phyloP scores from a whole-genome alignment of 805 yeast genomes.

The Pichia gijzeniarum region DNA sequence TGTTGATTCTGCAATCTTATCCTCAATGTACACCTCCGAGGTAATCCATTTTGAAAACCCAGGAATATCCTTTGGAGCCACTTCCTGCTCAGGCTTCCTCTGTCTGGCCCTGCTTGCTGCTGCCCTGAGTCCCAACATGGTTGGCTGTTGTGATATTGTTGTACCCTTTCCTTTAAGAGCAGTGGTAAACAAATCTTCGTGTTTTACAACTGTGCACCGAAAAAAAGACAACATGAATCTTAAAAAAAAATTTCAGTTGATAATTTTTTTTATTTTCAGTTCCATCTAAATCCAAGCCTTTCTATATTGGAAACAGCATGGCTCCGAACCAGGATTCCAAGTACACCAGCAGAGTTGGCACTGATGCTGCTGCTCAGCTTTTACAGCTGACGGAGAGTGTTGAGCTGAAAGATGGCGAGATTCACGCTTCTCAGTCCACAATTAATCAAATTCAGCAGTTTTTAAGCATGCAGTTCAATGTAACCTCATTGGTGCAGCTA shows the following conservation, averaged over 20 bases:
- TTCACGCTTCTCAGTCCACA: background rate
- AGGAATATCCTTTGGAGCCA: conserved; percentile 17
- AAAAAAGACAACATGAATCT: background rate
- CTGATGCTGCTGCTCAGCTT: conserved; percentile 14
- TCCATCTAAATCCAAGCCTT: too few relatives aligned
- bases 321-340: background rate
- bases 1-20: conserved; percentile 20
- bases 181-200: background rate
- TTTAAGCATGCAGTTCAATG: conserved; percentile 26
- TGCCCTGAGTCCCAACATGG: conserved; percentile 29
- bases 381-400: conserved; percentile 14
- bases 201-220: conserved; percentile 1
- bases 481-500: conserved; percentile 30
- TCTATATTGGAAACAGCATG: background rate
- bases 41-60: conserved; percentile 32
- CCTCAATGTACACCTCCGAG: conserved; percentile 24
- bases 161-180: background rate
- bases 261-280: background rate
- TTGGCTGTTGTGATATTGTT: background rate
- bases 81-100: conserved; percentile 5
- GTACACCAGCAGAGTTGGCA: conserved; percentile 5
- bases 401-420: conserved; percentile 8
- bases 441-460: conserved; percentile 22
- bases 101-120: conserved; percentile 16
- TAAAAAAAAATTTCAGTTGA: background rate